A percentile compares a stretch with the other conserved stretches of the same genome.
These are phyloP conservation scores for Echinosophora koreensis DNA, from an alignment of 306 rosid species.

Conservation along the genomic window DNA sequence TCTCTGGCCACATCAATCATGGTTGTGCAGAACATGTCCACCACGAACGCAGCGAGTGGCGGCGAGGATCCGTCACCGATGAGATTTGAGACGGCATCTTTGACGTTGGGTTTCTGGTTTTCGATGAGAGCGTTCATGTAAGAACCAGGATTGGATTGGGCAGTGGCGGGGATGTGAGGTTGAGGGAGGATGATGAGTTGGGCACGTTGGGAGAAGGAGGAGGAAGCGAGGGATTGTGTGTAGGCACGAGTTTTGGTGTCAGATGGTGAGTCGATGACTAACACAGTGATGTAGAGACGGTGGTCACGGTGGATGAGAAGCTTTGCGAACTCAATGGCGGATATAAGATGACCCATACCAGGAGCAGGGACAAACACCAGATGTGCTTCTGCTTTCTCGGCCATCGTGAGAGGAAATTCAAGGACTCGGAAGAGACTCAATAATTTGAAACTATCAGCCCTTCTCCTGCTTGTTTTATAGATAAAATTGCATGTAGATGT, in stretches of 20 bases:
- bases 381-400: too few relatives aligned
- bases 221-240: constrained; percentile 25
- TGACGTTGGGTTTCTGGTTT: constrained; percentile 43
- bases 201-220: constrained; percentile 33
- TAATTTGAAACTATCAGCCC: too few relatives aligned
- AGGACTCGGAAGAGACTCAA: too few relatives aligned
- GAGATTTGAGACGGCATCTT: constrained; percentile 41
- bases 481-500: too few relatives aligned
- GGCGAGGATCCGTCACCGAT: too few relatives aligned
- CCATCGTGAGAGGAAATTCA: too few relatives aligned
- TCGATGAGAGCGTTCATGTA: background rate
- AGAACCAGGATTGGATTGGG: background rate
- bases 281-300: constrained; percentile 52
- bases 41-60: constrained; percentile 59
- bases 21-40: constrained; percentile 68
- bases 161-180: background rate
- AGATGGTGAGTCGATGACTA: constrained; percentile 41
- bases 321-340: constrained; percentile 61
- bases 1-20: constrained; percentile 65
- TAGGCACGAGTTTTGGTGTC: background rate
- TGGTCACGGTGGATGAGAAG: constrained; percentile 53
- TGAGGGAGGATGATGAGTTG: constrained; percentile 51
- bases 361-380: constrained; percentile 57
- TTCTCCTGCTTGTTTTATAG: too few relatives aligned
- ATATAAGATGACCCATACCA: constrained; percentile 52